Evolutionary conservation across 345 rosid genomes (phyloP).

Genomic region (Syzygium jambos): DNA sequence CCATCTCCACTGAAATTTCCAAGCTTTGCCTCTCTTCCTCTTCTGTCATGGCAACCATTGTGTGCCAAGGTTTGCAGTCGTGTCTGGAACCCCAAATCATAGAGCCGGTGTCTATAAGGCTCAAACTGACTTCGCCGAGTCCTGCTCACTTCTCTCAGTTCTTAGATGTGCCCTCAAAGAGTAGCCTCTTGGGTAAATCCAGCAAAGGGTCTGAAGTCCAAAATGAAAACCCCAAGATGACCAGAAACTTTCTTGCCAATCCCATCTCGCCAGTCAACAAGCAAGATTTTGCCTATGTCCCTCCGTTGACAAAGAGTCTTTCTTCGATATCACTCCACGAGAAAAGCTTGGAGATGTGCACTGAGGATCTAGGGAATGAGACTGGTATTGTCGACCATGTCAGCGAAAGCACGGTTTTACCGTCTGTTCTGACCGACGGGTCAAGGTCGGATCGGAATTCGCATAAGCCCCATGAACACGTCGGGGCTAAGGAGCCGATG

Average conservation of each 20-base stretch:
- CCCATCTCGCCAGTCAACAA: background rate
- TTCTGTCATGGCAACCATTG: slow-evolving; percentile 51
- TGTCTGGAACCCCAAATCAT: slow-evolving; percentile 42
- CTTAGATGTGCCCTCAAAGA: slow-evolving; percentile 1
- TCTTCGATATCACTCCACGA: slow-evolving; percentile 46
- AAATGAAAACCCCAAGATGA: slow-evolving; percentile 20
- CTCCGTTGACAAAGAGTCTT: slow-evolving; percentile 9
- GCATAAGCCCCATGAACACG: background rate
- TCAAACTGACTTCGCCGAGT: slow-evolving; percentile 44
- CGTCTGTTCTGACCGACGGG: background rate
- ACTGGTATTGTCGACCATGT: slow-evolving; percentile 28
- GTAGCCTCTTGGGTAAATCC: background rate
- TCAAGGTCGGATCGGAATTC: background rate
- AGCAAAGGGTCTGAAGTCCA: background rate
- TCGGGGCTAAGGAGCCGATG: slow-evolving; percentile 13
- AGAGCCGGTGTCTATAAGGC: slow-evolving; percentile 50
- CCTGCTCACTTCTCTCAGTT: slow-evolving; percentile 15
- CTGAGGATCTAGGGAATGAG: slow-evolving; percentile 80
- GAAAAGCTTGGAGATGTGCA: slow-evolving; percentile 73
- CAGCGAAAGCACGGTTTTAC: background rate
- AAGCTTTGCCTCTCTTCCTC: background rate
- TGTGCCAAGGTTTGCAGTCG: slow-evolving; percentile 54
- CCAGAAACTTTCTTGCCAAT: slow-evolving; percentile 1
- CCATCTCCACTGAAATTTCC: background rate
- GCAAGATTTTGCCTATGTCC: slow-evolving; percentile 24